Conservation (phyloP, 345 rosid species). For the Pistacia integerrima region DNA sequence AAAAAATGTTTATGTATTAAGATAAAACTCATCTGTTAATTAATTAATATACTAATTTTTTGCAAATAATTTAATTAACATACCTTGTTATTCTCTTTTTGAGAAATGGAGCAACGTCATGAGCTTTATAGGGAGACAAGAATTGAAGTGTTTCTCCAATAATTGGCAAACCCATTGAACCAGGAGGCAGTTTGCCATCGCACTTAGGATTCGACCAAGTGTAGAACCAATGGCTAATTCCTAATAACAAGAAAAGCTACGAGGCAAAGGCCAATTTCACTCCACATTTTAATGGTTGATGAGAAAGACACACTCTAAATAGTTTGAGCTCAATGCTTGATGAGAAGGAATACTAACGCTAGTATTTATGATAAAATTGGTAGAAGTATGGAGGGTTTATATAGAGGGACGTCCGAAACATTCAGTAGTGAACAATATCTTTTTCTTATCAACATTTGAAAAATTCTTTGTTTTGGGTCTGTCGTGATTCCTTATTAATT, state of each 20-base stretch:
- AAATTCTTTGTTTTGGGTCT: too few relatives aligned
- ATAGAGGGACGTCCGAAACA: neutral
- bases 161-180: constrained; percentile 25
- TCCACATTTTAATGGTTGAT: neutral
- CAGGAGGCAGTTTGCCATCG: neutral
- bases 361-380: neutral
- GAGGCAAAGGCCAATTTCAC: neutral
- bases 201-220: constrained; percentile 15
- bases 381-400: neutral
- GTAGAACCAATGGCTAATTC: constrained; percentile 3
- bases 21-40: neutral
- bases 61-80: neutral
- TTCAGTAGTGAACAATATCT: too few relatives aligned
- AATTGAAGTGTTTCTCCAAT: constrained; percentile 21
- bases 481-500: too few relatives aligned
- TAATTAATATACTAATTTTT: neutral
- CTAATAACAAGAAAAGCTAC: neutral
- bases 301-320: neutral
- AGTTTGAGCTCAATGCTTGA: neutral
- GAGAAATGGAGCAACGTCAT: constrained; percentile 11
- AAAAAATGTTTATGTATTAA: neutral
- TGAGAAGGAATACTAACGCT: neutral
- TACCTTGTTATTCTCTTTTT: constrained; percentile 1
- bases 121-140: neutral
- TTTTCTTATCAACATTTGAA: too few relatives aligned